Evolutionary conservation across 768 basidiomycete genomes (phyloP).

Genomic region (Dentipellis sp.): DNA sequence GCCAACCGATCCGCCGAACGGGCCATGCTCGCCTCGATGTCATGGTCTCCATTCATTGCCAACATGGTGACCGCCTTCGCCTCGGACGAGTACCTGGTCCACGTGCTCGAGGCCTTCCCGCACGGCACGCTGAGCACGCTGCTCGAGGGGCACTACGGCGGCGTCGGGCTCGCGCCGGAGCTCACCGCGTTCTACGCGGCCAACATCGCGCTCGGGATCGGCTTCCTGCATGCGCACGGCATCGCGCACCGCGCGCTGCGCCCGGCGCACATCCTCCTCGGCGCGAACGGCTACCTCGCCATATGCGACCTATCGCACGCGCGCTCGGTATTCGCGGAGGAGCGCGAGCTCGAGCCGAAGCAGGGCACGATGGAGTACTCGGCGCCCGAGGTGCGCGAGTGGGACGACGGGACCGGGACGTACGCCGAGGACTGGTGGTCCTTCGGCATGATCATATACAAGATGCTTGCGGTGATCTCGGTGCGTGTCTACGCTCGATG

Average conservation of each 20-base stretch:
- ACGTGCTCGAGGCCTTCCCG: too few species aligned
- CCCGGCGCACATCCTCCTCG: slow-evolving; percentile 40
- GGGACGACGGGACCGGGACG: slow-evolving; percentile 8
- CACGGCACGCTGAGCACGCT: too few species aligned
- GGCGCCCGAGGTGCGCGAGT: slow-evolving; percentile 44
- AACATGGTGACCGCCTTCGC: too few species aligned
- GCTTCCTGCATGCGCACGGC: slow-evolving; percentile 25
- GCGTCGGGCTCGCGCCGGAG: too few species aligned
- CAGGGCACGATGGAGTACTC: slow-evolving; percentile 40
- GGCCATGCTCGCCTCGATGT: too few species aligned
- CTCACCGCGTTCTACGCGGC: slow-evolving; percentile 42
- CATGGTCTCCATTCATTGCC: too few species aligned
- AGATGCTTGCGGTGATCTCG: slow-evolving; percentile 36
- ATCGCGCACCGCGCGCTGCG: neutral
- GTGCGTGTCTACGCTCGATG: slow-evolving; percentile 15
- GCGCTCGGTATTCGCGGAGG: slow-evolving; percentile 11
- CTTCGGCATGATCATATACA: slow-evolving; percentile 39
- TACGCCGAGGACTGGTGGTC: slow-evolving; percentile 48
- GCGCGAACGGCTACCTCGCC: slow-evolving; percentile 44
- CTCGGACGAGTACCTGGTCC: too few species aligned
- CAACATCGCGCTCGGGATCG: slow-evolving; percentile 41
- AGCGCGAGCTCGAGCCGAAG: slow-evolving; percentile 21
- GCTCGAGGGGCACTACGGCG: too few species aligned
- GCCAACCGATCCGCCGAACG: too few species aligned
- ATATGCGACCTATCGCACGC: slow-evolving; percentile 43